Evolutionary conservation across 495 filamentous ascomycete genomes (phyloP).

Genomic region (Neurospora tetraspora): DNA sequence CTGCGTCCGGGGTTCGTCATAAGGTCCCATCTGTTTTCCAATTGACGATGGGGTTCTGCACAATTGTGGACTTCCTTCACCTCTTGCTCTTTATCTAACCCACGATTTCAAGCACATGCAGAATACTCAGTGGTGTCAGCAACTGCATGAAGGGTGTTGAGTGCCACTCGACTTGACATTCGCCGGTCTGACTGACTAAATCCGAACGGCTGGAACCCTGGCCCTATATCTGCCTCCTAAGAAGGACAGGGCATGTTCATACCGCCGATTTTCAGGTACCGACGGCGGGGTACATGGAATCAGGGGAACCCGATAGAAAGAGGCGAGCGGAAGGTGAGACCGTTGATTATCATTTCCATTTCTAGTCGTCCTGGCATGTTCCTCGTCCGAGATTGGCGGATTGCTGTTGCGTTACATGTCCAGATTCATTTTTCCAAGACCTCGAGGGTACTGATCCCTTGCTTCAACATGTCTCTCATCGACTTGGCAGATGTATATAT

Average conservation of each 20-base stretch:
- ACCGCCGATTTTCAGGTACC: not conserved
- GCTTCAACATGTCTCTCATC: not conserved
- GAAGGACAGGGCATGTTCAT: not conserved
- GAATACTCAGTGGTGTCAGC: too few species aligned
- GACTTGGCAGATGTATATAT: not conserved
- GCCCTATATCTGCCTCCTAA: not conserved
- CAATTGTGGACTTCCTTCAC: not conserved
- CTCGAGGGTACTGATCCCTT: not conserved
- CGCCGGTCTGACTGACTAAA: not conserved
- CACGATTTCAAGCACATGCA: too few species aligned
- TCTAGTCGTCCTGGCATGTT: not conserved
- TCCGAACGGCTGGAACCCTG: not conserved
- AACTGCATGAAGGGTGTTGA: too few species aligned
- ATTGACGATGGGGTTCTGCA: not conserved
- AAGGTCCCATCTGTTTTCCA: not conserved
- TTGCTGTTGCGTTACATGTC: not conserved
- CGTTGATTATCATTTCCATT: not conserved
- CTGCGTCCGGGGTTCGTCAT: not conserved
- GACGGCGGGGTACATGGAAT: not conserved
- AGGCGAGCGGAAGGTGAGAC: not conserved
- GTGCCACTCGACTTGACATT: not conserved
- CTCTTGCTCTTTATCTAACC: too few species aligned
- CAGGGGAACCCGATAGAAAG: not conserved
- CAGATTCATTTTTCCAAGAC: not conserved
- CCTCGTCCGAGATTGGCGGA: not conserved